phyloP scores from a whole-genome alignment of 495 filamentous ascomycete genomes.

The Talaromyces stipitatus region DNA sequence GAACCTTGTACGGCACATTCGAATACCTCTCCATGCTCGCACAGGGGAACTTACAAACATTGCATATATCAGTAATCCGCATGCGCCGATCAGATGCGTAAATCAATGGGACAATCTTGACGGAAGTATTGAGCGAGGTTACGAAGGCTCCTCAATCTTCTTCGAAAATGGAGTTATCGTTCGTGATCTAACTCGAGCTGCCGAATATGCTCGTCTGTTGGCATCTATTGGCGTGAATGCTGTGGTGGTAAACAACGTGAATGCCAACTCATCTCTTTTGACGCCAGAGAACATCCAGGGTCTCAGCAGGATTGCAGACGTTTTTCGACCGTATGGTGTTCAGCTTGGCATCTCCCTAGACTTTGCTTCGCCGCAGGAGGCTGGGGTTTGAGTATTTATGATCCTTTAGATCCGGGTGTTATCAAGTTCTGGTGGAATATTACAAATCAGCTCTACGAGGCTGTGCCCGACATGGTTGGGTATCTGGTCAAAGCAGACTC shows the following conservation, averaged over 20 bases:
- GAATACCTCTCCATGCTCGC: not conserved
- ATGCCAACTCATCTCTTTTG: constrained; percentile 55
- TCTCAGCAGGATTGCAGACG: constrained; percentile 53
- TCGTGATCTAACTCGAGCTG: constrained; percentile 48
- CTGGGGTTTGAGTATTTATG: constrained; percentile 54
- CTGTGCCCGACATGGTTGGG: constrained; percentile 58
- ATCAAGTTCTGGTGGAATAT: too few relatives aligned
- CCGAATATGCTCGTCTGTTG: constrained; percentile 59
- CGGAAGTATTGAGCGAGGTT: constrained; percentile 60
- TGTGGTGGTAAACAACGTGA: constrained; percentile 64
- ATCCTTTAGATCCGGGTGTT: constrained; percentile 52
- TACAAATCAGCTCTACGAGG: constrained; percentile 48
- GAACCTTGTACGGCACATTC: not conserved
- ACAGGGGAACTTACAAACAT: not conserved
- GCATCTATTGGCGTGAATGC: constrained; percentile 60
- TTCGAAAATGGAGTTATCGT: constrained; percentile 44
- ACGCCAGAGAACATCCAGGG: constrained; percentile 50
- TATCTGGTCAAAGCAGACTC: constrained; percentile 67
- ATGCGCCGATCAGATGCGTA: constrained; percentile 57
- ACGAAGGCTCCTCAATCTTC: constrained; percentile 62
- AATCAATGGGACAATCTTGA: constrained; percentile 72
- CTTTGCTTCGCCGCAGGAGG: constrained; percentile 53
- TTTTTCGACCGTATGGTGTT: constrained; percentile 58
- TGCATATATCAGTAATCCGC: constrained; percentile 38
- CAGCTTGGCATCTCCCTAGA: constrained; percentile 58